Percentiles rank a stretch among this genome's conserved stretches.
These are phyloP conservation scores for Westerdykella sp. DNA, from an alignment of 2,329 filamentous ascomycete genomes.

Conservation along the genomic window DNA sequence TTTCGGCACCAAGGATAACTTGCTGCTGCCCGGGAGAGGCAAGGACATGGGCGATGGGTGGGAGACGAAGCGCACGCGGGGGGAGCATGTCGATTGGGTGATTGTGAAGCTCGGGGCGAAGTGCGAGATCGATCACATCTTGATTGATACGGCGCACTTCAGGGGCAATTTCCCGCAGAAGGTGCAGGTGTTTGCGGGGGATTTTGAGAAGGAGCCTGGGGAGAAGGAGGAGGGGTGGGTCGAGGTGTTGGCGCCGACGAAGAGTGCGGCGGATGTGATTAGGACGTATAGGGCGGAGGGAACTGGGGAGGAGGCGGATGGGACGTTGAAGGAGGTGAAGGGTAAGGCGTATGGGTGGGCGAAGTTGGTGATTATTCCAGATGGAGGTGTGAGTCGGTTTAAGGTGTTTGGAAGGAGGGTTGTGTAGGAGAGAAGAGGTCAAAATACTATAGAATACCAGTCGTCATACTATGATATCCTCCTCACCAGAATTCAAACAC, in stretches of 20 bases:
- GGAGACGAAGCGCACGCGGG: conserved; percentile 73
- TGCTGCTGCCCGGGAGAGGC: conserved; percentile 70
- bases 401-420: conserved; percentile 60
- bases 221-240: conserved; percentile 57
- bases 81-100: conserved; percentile 73
- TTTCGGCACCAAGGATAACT: conserved; percentile 74
- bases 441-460: too few species aligned
- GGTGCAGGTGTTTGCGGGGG: conserved; percentile 58
- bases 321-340: conserved; percentile 42
- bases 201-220: conserved; percentile 52
- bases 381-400: conserved; percentile 86
- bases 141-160: conserved; percentile 79
- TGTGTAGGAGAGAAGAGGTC: not conserved
- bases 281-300: conserved; percentile 52
- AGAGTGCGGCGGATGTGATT: conserved; percentile 66
- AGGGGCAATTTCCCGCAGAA: conserved; percentile 77
- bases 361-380: conserved; percentile 87
- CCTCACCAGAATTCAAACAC: too few species aligned
- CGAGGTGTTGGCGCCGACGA: conserved; percentile 60
- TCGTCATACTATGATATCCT: too few species aligned
- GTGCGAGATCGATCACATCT: conserved; percentile 58
- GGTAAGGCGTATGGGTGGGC: conserved; percentile 68
- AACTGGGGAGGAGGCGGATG: too few species aligned
- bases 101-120: conserved; percentile 66
- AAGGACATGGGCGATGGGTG: conserved; percentile 85